Base-by-base conservation (phyloP, 2,329 filamentous ascomycete genomes). In the Pseudopithomyces maydicus region DNA sequence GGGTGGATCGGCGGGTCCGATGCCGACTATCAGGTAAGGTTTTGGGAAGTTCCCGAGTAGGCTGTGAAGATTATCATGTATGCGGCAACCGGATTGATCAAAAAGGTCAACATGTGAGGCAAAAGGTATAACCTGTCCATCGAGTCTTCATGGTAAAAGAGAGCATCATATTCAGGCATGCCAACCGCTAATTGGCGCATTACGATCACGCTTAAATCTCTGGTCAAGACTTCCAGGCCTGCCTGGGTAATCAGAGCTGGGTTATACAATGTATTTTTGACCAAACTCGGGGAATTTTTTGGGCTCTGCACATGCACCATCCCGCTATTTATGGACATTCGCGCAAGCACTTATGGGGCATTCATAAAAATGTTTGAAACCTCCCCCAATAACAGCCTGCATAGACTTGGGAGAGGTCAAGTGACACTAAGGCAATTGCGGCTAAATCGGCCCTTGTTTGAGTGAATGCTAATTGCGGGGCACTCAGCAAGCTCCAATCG, bases 381-480 rank as follows among this genome's bases (percentile, higher is more conserved):
- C 5, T 33, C 29, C 10, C n/a, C 43, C 22, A 44, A 44, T 46
- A 33, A 7, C 17, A 5, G 7, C 4, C 1, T 17, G 7, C 6
- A 15, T 20, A 22, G 29, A 1, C 20, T 36, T 29, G 29, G 45
- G 29, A 36, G 15, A 14, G 29, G 32, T 36, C 45, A 36, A 48
- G n/a, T 36, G 45, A 48, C 32, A 19, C 29, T 48, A 48, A 17
- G 17, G 19, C 19, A 36, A 6, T 35, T 48, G 32, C 45, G 45
- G 45, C 45, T 48, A 48, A 48, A 36, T 48, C 45, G 22, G 45
- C 32, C 32, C 32, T 48, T 33, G 32, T 36, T 22, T 48, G 36
- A 36, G 45, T 48, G 45, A 48, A 48, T 48, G 19, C 45, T 15
- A 48, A 22, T 36, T 22, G 45, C 45, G 45, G 45, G 45, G 45